Conservation (phyloP, 306 rosid species). For the Ochetophila trinervis region DNA sequence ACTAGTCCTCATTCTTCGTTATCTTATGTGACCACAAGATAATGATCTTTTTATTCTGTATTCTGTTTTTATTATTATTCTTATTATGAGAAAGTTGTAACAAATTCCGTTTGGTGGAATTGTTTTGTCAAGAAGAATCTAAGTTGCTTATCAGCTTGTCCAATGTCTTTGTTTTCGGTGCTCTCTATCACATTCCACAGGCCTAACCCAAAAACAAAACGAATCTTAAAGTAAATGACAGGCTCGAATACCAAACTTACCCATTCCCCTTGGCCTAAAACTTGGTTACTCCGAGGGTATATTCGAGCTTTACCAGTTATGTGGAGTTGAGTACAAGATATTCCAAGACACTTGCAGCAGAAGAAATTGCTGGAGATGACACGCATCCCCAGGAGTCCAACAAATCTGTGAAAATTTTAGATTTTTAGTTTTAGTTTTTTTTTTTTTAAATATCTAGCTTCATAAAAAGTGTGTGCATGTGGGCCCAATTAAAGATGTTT, state of each 20-base stretch:
- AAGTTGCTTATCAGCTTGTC: conserved; percentile 17
- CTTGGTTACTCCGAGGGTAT: conserved; percentile 1
- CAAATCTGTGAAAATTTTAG: conserved; percentile 4
- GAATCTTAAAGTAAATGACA: neutral
- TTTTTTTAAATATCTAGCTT: neutral
- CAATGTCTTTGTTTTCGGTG: neutral
- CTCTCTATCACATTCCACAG: conserved; percentile 2
- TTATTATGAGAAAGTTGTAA: too few relatives aligned
- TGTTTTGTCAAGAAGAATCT: conserved; percentile 16
- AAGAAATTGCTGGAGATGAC: conserved; percentile 22
- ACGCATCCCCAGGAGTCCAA: conserved; percentile 19
- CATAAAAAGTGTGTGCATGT: conserved; percentile 11
- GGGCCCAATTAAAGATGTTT: conserved; percentile 18
- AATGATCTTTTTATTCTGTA: too few relatives aligned
- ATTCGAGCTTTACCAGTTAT: neutral
- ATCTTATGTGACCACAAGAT: neutral
- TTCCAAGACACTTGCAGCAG: conserved; percentile 13
- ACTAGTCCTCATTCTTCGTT: neutral
- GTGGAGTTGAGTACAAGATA: conserved; percentile 11
- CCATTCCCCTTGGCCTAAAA: neutral
- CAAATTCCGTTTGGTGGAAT: neutral
- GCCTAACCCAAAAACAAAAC: neutral
- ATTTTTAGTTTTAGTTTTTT: neutral
- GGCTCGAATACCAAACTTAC: conserved; percentile 15
- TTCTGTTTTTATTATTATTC: too few relatives aligned